phyloP scores from a whole-genome alignment of 1,284 basidiomycete genomes.

The Lignosus rhinocerotis region DNA sequence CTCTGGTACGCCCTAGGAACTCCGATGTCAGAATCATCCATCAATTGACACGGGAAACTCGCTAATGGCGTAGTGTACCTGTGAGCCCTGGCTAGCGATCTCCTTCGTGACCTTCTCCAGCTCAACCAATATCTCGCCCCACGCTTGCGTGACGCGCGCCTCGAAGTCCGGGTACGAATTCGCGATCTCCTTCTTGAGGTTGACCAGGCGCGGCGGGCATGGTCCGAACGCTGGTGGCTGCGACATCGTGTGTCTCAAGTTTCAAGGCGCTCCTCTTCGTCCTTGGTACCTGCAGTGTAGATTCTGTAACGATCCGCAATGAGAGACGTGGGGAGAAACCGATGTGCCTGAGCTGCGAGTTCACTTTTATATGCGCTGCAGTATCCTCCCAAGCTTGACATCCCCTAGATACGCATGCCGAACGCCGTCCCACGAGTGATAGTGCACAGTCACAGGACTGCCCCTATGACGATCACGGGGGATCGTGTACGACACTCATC shows the following conservation, averaged over 20 bases:
- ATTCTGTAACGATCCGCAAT: not conserved
- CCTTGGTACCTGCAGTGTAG: not conserved
- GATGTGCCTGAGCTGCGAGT: not conserved
- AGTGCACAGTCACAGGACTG: slow-evolving; percentile 14
- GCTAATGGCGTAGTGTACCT: slow-evolving; percentile 36
- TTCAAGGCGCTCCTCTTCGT: not conserved
- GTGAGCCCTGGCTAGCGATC: slow-evolving; percentile 47
- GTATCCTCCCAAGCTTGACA: not conserved
- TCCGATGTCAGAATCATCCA: not conserved
- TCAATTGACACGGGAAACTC: not conserved
- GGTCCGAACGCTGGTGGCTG: slow-evolving; percentile 30
- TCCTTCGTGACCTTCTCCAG: slow-evolving; percentile 45
- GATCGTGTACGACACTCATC: not conserved
- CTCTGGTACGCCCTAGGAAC: slow-evolving; percentile 50
- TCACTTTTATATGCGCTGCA: not conserved
- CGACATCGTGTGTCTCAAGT: not conserved
- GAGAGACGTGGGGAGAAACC: not conserved
- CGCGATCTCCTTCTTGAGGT: slow-evolving; percentile 59
- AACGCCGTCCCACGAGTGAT: slow-evolving; percentile 16
- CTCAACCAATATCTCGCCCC: slow-evolving; percentile 57
- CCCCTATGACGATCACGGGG: slow-evolving; percentile 17
- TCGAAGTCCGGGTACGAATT: slow-evolving; percentile 52
- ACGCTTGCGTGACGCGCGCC: slow-evolving; percentile 49
- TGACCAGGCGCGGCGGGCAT: slow-evolving; percentile 47
- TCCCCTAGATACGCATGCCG: slow-evolving; percentile 5